Evolutionary conservation across 164 flowering plant species (phyloP).

Genomic region (Berberis vulgaris): DNA sequence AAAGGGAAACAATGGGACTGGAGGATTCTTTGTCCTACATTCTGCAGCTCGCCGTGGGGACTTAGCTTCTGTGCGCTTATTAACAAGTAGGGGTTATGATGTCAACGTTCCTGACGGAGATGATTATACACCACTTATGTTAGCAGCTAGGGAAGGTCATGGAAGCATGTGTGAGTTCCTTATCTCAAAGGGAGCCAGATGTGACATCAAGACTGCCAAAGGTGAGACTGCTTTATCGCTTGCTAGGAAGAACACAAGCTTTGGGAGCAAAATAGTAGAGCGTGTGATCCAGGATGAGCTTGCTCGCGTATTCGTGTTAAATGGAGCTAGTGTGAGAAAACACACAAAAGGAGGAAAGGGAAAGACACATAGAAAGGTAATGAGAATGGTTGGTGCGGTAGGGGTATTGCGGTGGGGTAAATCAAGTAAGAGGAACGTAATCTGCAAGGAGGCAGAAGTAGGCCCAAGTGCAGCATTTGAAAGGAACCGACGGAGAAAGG

Average conservation of each 20-base stretch:
- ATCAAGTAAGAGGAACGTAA: slow-evolving; percentile 57
- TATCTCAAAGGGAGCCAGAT: slow-evolving; percentile 50
- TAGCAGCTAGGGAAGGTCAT: slow-evolving; percentile 65
- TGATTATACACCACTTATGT: slow-evolving; percentile 76
- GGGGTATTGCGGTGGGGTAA: slow-evolving; percentile 68
- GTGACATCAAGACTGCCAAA: slow-evolving; percentile 38
- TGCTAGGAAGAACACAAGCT: slow-evolving; percentile 27
- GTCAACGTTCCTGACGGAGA: slow-evolving; percentile 43
- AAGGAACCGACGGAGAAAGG: slow-evolving; percentile 48
- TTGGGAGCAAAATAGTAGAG: slow-evolving; percentile 27
- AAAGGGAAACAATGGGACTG: slow-evolving; percentile 16
- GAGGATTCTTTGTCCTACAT: slow-evolving; percentile 43
- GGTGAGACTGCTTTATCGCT: slow-evolving; percentile 55
- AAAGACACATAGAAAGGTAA: slow-evolving; percentile 38
- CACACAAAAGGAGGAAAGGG: slow-evolving; percentile 69
- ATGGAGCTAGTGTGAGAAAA: slow-evolving; percentile 44
- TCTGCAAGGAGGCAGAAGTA: slow-evolving; percentile 46
- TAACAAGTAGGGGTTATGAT: slow-evolving; percentile 38
- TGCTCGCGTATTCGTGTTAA: slow-evolving; percentile 41
- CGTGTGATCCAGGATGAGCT: slow-evolving; percentile 49
- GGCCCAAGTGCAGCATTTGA: slow-evolving; percentile 47
- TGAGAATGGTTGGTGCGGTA: slow-evolving; percentile 41
- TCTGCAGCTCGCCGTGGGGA: slow-evolving; percentile 56
- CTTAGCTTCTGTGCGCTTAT: slow-evolving; percentile 19
- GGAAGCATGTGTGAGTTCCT: slow-evolving; percentile 42